A percentile compares a stretch with the other conserved stretches of the same genome.
phyloP scores from a whole-genome alignment of 2,329 filamentous ascomycete genomes.

The Fusarium newnesense region DNA sequence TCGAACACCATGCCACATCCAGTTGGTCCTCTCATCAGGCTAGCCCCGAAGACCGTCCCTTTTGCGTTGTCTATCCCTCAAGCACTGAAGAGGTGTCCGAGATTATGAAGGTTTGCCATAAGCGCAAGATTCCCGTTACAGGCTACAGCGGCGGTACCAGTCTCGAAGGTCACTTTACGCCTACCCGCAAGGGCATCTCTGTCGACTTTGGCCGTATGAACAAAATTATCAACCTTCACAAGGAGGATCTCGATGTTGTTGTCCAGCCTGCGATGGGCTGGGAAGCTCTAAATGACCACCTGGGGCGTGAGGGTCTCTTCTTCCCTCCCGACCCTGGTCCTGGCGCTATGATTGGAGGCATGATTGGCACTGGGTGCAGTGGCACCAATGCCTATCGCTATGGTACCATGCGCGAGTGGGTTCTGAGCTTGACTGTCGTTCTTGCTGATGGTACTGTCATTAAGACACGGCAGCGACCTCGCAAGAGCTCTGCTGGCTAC shows the following conservation, averaged over 20 bases:
- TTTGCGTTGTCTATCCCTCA: conserved; percentile 79
- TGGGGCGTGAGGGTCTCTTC: conserved; percentile 80
- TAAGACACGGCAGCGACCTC: conserved; percentile 86
- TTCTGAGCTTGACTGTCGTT: conserved; percentile 85
- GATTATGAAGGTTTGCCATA: conserved; percentile 90
- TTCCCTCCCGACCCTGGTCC: conserved; percentile 93
- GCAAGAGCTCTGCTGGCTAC: conserved; percentile 92
- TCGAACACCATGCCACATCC: conserved; percentile 67
- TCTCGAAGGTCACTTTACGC: conserved; percentile 87
- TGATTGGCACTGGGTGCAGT: conserved; percentile 78
- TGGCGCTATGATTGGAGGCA: conserved; percentile 91
- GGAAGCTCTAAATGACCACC: conserved; percentile 84
- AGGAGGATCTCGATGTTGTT: conserved; percentile 79
- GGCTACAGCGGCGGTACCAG: conserved; percentile 90
- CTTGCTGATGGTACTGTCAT: conserved; percentile 90
- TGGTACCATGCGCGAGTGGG: conserved; percentile 96
- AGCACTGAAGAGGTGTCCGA: conserved; percentile 85
- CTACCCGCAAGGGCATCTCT: conserved; percentile 84
- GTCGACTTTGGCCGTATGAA: conserved; percentile 90
- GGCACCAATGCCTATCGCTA: conserved; percentile 94
- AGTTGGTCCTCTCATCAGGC: conserved; percentile 71
- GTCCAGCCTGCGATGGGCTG: conserved; percentile 87
- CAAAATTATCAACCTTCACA: conserved; percentile 79
- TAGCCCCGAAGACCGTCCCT: conserved; percentile 62
- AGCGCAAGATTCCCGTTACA: conserved; percentile 83